Conservation (phyloP, 192 early-diverging fungal species). For the Gigaspora rosea region DNA sequence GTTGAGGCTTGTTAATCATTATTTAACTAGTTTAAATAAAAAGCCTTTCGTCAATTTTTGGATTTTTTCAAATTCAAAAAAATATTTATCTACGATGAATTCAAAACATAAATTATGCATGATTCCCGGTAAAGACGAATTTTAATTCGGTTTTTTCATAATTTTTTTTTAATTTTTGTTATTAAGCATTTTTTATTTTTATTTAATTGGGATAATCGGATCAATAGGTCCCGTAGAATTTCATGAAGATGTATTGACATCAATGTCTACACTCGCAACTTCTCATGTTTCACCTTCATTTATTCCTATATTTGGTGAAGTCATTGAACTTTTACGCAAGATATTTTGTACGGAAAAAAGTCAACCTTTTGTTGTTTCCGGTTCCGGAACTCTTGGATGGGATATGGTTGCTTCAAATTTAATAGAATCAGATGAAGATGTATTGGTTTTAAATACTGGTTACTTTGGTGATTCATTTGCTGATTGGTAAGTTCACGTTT, state of each 20-base stretch:
- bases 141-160: background rate
- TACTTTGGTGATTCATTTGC: conserved; percentile 96
- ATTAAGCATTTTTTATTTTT: background rate
- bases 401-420: conserved; percentile 93
- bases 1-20: too few relatives aligned
- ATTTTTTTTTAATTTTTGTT: background rate
- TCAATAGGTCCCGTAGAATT: conserved; percentile 91
- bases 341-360: conserved; percentile 76
- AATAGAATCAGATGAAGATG: conserved; percentile 84
- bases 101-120: conserved; percentile 28
- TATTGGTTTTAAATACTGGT: conserved; percentile 87
- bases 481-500: conserved; percentile 66
- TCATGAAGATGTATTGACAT: conserved; percentile 78
- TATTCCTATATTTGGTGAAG: conserved; percentile 82
- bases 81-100: conserved; percentile 19
- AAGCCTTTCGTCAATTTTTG: too few relatives aligned
- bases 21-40: too few relatives aligned
- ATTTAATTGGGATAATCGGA: background rate
- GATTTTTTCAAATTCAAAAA: background rate
- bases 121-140: conserved; percentile 17
- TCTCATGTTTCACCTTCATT: conserved; percentile 92
- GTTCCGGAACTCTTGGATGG: conserved; percentile 98
- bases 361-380: conserved; percentile 94
- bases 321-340: conserved; percentile 81
- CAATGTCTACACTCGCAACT: conserved; percentile 87